Percentiles rank a stretch among this genome's conserved stretches.
These are phyloP conservation scores for Lepiota brunneoincarnata DNA, from an alignment of 768 basidiomycete genomes.

Conservation along the genomic window DNA sequence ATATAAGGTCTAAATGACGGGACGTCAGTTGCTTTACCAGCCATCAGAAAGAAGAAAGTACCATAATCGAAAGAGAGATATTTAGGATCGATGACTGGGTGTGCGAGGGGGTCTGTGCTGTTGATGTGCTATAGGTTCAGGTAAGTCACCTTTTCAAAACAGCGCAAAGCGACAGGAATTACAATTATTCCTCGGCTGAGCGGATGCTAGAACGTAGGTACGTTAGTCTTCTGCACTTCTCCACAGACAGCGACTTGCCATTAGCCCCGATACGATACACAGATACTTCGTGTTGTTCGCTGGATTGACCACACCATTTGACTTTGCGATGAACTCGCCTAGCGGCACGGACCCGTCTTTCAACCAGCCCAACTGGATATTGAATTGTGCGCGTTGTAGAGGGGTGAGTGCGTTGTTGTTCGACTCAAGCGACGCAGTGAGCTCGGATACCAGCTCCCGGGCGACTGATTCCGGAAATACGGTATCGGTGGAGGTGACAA, in stretches of 20 bases:
- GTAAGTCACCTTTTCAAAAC: background rate
- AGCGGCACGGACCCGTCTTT: background rate
- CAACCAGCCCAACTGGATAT: background rate
- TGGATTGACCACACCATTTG: background rate
- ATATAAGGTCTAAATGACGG: no score
- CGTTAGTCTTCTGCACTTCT: background rate
- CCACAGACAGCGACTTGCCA: background rate
- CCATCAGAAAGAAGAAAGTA: background rate
- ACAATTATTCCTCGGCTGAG: slow-evolving; percentile 13
- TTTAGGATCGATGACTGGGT: background rate
- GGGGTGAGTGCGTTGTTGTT: background rate
- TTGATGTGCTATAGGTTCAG: background rate
- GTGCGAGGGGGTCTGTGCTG: background rate
- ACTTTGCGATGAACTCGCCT: background rate
- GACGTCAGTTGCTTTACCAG: no score
- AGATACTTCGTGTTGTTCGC: background rate
- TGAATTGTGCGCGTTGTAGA: background rate
- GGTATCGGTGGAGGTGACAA: no score
- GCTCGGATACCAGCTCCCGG: no score
- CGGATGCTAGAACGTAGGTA: slow-evolving; percentile 9
- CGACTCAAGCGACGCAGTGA: background rate
- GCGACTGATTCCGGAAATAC: no score
- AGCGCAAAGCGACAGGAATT: background rate
- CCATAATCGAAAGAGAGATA: background rate
- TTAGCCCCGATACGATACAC: slow-evolving; percentile 5